Conservation (phyloP, 2,329 filamentous ascomycete species). For the Botrytis cinerea region DNA sequence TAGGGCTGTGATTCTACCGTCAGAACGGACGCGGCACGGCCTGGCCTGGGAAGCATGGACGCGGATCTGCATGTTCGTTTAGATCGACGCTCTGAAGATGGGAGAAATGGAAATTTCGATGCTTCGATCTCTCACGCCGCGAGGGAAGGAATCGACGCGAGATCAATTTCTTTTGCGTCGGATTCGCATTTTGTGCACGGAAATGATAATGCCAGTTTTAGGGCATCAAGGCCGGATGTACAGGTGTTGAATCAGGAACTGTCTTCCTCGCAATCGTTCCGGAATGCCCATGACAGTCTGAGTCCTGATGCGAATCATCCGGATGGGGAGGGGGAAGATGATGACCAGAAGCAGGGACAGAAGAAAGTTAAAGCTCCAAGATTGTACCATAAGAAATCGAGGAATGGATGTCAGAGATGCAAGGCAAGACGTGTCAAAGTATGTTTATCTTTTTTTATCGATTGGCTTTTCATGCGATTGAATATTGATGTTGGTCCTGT, state of each 20-base stretch:
- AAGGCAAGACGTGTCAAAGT: constrained; percentile 42
- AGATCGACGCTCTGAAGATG: not conserved
- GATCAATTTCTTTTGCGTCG: not conserved
- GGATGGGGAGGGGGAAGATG: not conserved
- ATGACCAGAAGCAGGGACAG: constrained; percentile 5
- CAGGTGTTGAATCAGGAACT: not conserved
- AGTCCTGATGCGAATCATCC: constrained; percentile 1
- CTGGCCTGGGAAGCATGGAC: constrained; percentile 16
- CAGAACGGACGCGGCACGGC: constrained; percentile 5
- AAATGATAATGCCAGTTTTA: not conserved
- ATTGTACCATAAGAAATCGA: constrained; percentile 42
- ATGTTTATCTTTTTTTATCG: constrained; percentile 24
- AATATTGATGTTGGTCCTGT: not conserved
- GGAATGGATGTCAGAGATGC: constrained; percentile 40
- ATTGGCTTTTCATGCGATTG: not conserved
- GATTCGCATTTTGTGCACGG: not conserved
- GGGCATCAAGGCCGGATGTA: not conserved
- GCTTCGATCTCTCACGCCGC: not conserved
- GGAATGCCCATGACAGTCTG: not conserved
- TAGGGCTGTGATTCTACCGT: not conserved
- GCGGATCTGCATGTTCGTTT: constrained; percentile 7
- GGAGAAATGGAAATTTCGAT: not conserved
- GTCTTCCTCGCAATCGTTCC: constrained; percentile 5
- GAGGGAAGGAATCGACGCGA: not conserved
- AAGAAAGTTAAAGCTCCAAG: constrained; percentile 29